Percentiles rank a stretch among this genome's conserved stretches.
These are phyloP conservation scores for Phytophthora sp. DNA, from an alignment of 352 stramenopile genomes.

Conservation along the genomic window DNA sequence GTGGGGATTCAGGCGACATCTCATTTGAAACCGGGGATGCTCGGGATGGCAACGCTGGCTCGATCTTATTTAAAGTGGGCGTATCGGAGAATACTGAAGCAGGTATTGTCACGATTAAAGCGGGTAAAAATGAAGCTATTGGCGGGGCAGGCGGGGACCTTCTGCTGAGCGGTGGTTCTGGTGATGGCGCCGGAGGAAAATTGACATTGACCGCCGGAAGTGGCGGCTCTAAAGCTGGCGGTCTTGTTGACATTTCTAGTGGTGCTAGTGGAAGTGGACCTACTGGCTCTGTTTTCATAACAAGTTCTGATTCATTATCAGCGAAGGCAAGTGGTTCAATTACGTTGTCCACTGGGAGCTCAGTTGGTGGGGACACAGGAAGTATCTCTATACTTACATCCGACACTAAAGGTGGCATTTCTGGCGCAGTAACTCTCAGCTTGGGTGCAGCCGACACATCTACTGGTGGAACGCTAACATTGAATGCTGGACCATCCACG, in stretches of 20 bases:
- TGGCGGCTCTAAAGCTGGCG: constrained; percentile 17
- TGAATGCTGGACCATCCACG: constrained; percentile 32
- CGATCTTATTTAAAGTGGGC: constrained; percentile 34
- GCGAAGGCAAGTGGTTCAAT: constrained; percentile 36
- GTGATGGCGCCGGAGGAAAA: constrained; percentile 17
- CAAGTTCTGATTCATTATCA: constrained; percentile 27
- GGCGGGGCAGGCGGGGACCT: constrained; percentile 19
- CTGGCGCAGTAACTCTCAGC: constrained; percentile 35
- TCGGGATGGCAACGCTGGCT: constrained; percentile 24
- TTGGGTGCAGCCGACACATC: constrained; percentile 31
- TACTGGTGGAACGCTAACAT: constrained; percentile 26
- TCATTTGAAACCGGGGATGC: constrained; percentile 34
- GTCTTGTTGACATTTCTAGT: constrained; percentile 27
- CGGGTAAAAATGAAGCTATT: constrained; percentile 20
- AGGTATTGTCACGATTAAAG: constrained; percentile 22
- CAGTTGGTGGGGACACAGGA: constrained; percentile 34
- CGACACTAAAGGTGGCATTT: constrained; percentile 29
- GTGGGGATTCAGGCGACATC: constrained; percentile 38
- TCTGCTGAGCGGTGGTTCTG: constrained; percentile 18
- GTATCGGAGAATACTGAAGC: constrained; percentile 16
- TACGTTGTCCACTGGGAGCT: constrained; percentile 34
- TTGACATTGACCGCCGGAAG: constrained; percentile 25
- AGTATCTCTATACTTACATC: constrained; percentile 38
- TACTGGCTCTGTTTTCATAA: constrained; percentile 33
- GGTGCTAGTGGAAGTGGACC: constrained; percentile 21